A percentile compares a stretch with the other conserved stretches of the same genome.
Conservation (phyloP, 192 early-diverging fungal genomes). For the Podila horticola region DNA sequence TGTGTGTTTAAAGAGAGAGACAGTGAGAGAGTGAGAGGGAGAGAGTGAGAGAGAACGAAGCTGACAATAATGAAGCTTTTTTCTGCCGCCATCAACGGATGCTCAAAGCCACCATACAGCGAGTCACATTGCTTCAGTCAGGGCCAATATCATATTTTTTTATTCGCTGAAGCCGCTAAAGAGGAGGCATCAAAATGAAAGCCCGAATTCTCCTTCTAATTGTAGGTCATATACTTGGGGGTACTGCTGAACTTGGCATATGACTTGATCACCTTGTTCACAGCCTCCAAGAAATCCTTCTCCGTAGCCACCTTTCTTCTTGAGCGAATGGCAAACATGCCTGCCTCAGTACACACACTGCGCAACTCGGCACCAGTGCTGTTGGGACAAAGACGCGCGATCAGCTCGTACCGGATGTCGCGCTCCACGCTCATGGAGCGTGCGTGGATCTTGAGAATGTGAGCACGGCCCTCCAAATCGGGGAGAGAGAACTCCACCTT, state of each 20-base stretch:
- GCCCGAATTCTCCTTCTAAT: conserved; percentile 49
- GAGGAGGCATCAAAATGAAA: background rate
- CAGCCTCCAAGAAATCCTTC: conserved; percentile 99
- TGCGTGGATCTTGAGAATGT: conserved; percentile 99
- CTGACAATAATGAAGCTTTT: background rate
- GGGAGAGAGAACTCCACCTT: conserved; percentile 99
- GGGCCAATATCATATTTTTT: background rate
- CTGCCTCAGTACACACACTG: conserved; percentile 99
- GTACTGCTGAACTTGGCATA: conserved; percentile 99
- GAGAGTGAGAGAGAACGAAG: background rate
- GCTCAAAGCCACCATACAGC: background rate
- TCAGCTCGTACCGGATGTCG: conserved; percentile 98
- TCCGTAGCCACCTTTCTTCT: conserved; percentile 99
- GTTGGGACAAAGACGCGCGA: conserved; percentile 98
- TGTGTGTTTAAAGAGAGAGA: background rate
- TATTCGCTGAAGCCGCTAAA: background rate
- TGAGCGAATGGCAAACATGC: conserved; percentile 99
- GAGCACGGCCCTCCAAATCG: conserved; percentile 95
- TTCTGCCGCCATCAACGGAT: background rate
- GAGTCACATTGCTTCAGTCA: background rate
- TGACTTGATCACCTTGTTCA: conserved; percentile 99
- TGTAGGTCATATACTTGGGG: conserved; percentile 89
- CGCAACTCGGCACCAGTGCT: conserved; percentile 98
- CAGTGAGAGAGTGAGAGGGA: background rate
- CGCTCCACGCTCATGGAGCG: conserved; percentile 99